Percentiles rank a stretch among this genome's conserved stretches.
phyloP scores from a whole-genome alignment of 1,284 basidiomycete species.

The Phlebopus sp. region DNA sequence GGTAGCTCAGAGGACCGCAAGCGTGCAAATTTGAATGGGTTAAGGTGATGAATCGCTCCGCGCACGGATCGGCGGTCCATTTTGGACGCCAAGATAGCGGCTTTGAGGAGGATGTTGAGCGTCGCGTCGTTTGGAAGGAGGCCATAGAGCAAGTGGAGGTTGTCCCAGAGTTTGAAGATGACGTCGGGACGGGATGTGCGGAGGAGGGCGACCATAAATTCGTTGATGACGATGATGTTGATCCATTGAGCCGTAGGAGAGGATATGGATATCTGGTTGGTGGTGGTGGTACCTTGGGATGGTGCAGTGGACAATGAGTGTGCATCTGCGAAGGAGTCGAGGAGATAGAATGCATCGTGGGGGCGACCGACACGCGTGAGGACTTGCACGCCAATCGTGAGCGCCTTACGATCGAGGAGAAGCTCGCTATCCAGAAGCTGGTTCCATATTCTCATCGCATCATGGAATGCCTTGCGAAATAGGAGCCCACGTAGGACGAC shows the following conservation, averaged over 20 bases:
- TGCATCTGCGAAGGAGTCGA: constrained; percentile 40
- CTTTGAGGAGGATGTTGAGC: constrained; percentile 58
- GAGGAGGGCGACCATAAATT: constrained; percentile 44
- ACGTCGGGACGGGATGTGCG: constrained; percentile 53
- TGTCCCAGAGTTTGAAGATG: constrained; percentile 61
- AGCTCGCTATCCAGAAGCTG: constrained; percentile 30
- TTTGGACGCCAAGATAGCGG: constrained; percentile 50
- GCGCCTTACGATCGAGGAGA: constrained; percentile 43
- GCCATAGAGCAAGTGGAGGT: constrained; percentile 52
- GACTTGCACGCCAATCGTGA: constrained; percentile 51
- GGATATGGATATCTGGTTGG: constrained; percentile 1
- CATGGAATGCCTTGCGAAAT: constrained; percentile 23
- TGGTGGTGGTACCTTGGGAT: background rate
- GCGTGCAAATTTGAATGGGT: constrained; percentile 10
- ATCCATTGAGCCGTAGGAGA: constrained; percentile 4
- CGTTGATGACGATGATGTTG: constrained; percentile 40
- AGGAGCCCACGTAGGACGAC: constrained; percentile 54
- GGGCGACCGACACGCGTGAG: constrained; percentile 44
- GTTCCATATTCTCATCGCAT: constrained; percentile 47
- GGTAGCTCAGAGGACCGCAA: constrained; percentile 9
- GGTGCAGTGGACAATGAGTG: constrained; percentile 1
- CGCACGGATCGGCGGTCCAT: constrained; percentile 46
- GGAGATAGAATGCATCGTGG: constrained; percentile 46
- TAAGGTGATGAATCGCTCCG: constrained; percentile 39
- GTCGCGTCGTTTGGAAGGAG: constrained; percentile 52